phyloP scores from a whole-genome alignment of 495 filamentous ascomycete species.

The Penicillium ochrochloron region DNA sequence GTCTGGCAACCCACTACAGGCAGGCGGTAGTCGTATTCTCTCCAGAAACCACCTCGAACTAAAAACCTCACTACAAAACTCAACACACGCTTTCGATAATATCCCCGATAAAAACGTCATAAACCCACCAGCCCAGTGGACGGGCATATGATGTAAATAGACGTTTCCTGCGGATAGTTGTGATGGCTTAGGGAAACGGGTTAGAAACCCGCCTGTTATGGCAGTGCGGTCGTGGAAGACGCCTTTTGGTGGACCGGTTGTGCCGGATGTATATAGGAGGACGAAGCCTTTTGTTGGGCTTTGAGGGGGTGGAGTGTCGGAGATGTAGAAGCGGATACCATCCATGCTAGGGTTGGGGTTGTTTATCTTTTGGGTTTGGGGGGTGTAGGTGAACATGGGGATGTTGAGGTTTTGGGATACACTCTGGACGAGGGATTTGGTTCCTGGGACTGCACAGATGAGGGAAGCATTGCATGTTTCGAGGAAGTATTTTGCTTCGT shows the following conservation, averaged over 20 bases:
- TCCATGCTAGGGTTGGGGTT: neutral
- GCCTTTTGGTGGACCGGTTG: slow-evolving; percentile 4
- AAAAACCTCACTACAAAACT: neutral
- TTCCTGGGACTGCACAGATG: slow-evolving; percentile 3
- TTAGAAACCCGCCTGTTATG: neutral
- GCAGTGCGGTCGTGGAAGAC: neutral
- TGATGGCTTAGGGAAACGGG: neutral
- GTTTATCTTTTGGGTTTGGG: neutral
- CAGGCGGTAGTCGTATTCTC: too few relatives aligned
- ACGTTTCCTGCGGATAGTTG: neutral
- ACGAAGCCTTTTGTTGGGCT: neutral
- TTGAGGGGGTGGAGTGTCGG: neutral
- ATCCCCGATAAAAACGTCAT: neutral
- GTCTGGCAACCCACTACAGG: too few relatives aligned
- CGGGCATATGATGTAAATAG: slow-evolving; percentile 6
- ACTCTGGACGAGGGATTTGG: neutral
- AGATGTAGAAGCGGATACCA: neutral
- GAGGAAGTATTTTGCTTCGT: slow-evolving; percentile 5
- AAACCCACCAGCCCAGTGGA: slow-evolving; percentile 1
- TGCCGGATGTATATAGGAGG: slow-evolving; percentile 3
- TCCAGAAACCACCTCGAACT: neutral
- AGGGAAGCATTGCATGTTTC: neutral
- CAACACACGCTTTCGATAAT: neutral
- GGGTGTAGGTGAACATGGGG: neutral
- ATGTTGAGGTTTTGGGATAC: neutral